A percentile compares a stretch with the other conserved stretches of the same genome.
Evolutionary conservation across 768 basidiomycete species (phyloP).

Genomic region (Daedaleopsis sinensis): DNA sequence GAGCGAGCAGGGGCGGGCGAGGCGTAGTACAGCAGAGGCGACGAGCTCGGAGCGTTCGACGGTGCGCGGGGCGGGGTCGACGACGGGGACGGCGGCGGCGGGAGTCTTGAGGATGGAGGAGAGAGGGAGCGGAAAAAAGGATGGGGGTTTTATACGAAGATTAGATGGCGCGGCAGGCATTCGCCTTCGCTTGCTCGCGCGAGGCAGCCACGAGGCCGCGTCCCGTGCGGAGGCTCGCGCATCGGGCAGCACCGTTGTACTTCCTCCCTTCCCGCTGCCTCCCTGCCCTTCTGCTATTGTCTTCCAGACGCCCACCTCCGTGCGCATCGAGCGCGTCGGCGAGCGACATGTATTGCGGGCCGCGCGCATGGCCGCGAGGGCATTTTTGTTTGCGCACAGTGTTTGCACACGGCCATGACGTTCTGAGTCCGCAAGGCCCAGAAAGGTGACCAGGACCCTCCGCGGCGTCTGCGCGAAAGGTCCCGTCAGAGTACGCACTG

Average conservation of each 20-base stretch:
- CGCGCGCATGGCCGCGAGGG: background rate
- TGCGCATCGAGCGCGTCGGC: background rate
- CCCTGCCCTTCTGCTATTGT: background rate
- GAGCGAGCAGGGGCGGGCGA: conserved; percentile 4
- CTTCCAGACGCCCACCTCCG: background rate
- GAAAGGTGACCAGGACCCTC: background rate
- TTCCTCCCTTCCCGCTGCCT: background rate
- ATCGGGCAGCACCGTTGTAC: background rate
- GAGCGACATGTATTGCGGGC: background rate
- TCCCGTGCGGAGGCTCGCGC: conserved; percentile 13
- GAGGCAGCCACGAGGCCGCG: conserved; percentile 46
- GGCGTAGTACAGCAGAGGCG: background rate
- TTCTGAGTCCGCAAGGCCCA: background rate
- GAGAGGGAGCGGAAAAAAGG: conserved; percentile 32
- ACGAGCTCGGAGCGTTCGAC: background rate
- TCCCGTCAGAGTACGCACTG: conserved; percentile 23
- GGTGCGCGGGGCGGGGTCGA: conserved; percentile 37
- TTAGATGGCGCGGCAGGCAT: conserved; percentile 42
- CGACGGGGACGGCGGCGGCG: conserved; percentile 22
- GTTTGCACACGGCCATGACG: background rate
- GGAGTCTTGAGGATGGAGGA: conserved; percentile 23
- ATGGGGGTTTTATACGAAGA: conserved; percentile 46
- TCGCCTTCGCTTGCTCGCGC: conserved; percentile 38
- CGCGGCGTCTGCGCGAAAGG: conserved; percentile 2
- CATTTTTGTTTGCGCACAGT: conserved; percentile 4